phyloP scores from a whole-genome alignment of 208 protist species.

The Borovskyia barvae region DNA sequence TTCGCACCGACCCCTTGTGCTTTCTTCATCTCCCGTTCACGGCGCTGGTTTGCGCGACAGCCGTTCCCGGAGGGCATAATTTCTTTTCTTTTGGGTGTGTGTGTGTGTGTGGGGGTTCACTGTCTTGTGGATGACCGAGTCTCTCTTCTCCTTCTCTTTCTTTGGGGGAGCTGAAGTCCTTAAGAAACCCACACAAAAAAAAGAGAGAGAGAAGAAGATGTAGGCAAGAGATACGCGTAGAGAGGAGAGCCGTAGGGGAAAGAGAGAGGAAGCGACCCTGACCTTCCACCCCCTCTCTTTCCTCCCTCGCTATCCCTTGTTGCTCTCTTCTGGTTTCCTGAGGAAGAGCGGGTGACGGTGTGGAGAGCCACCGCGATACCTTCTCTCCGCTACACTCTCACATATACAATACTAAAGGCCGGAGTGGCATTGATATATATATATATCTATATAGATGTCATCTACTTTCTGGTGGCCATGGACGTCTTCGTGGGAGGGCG shows the following conservation, averaged over 20 bases:
- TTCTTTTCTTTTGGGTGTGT: neutral
- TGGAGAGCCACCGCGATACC: too few species aligned
- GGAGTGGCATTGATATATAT: too few species aligned
- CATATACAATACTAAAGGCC: too few species aligned
- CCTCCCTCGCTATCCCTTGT: too few species aligned
- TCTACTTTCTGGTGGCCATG: too few species aligned
- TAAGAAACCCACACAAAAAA: neutral
- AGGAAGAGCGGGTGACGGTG: too few species aligned
- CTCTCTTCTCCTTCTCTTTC: too few species aligned
- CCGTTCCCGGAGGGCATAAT: constrained; percentile 79
- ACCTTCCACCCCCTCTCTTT: too few species aligned
- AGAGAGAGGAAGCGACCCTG: neutral
- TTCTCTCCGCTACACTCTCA: too few species aligned
- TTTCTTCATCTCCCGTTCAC: constrained; percentile 61
- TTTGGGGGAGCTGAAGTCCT: neutral
- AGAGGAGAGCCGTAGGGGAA: neutral
- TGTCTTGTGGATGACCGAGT: neutral
- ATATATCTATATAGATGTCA: too few species aligned
- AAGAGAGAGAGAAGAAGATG: neutral
- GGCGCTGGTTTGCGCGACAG: constrained; percentile 60
- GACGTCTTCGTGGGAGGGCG: too few species aligned
- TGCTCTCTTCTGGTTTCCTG: too few species aligned
- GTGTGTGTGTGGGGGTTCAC: neutral
- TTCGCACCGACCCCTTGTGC: constrained; percentile 27
- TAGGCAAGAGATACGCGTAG: neutral